Base-by-base conservation (phyloP, 257 asterid genomes). In the Orobanche coerulescens region DNA sequence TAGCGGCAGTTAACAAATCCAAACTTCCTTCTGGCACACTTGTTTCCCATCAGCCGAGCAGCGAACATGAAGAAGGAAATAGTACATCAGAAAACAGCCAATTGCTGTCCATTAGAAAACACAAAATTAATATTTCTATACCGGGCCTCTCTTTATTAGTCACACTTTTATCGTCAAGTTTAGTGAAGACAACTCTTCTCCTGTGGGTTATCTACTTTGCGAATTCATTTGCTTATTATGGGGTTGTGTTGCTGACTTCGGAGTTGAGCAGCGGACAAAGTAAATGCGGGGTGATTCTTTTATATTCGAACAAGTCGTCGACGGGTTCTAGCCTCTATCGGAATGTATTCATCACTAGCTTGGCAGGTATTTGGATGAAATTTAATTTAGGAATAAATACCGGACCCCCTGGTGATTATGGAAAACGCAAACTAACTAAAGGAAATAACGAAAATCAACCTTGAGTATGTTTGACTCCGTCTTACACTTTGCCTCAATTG, bases 1-100 rank as follows among this genome's bases (percentile, higher is more conserved):
- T 82, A 70, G 83, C 90, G 6, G 20, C 56, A 13, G 49, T 77
- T 8, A 87, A 87, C 58, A 30, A 60, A 65, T 79, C 65, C 5
- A 58, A 82, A 59, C 84, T 84, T 51, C 88, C 94, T 13, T 37
- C 78, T 13, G 95, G 94, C 48, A 57, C 57, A 37, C 86, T 87
- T 15, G 81, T 78, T 34, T 73, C 81, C 56, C 79, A 69, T 61
- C 65, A 42, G 63, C 36, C 31, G 20, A 67, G 67, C 13, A 67
- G 67, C 13, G 69, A 60, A 37, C 48, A 42, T 4, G 47, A 81
- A 61, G 69, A 65, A 23, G 80, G 73, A 16, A 51, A 7, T 36
- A 69, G 66, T 62, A 30, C 72, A 16, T 20, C 42, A 2, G 80
- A 71, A 71, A 64, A 50, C 5, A 24, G 63, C 64, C 73, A 12